phyloP scores from a whole-genome alignment of 768 basidiomycete genomes.

The Baorangia bicolor region DNA sequence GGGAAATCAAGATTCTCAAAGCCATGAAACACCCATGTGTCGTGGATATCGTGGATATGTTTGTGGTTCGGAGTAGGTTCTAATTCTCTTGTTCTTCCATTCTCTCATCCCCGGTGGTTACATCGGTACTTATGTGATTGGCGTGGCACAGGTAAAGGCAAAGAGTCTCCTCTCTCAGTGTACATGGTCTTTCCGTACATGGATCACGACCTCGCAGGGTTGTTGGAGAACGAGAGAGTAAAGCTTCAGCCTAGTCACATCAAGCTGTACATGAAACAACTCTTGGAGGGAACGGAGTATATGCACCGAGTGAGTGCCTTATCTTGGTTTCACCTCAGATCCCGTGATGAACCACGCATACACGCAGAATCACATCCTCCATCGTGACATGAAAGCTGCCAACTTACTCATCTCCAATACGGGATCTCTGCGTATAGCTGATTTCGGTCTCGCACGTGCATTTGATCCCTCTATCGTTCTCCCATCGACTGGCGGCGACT shows the following conservation, averaged over 20 bases:
- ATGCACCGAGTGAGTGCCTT: slow-evolving; percentile 77
- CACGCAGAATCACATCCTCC: slow-evolving; percentile 87
- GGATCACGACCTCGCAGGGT: slow-evolving; percentile 97
- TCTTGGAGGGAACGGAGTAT: slow-evolving; percentile 94
- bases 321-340: background rate
- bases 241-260: slow-evolving; percentile 81
- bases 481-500: slow-evolving; percentile 20
- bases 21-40: slow-evolving; percentile 82
- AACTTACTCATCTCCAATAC: slow-evolving; percentile 90
- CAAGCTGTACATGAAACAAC: slow-evolving; percentile 94
- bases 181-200: slow-evolving; percentile 99
- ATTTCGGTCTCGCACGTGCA: slow-evolving; percentile 93
- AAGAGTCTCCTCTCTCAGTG: slow-evolving; percentile 70
- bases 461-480: slow-evolving; percentile 54
- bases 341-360: slow-evolving; percentile 7
- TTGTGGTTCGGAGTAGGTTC: slow-evolving; percentile 72
- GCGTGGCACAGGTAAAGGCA: slow-evolving; percentile 44
- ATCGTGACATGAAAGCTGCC: slow-evolving; percentile 99
- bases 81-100: background rate
- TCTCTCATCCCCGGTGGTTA: background rate
- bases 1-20: slow-evolving; percentile 97
- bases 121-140: background rate
- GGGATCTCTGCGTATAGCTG: slow-evolving; percentile 85
- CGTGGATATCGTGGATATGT: slow-evolving; percentile 89
- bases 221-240: slow-evolving; percentile 89